Conservation (phyloP, 345 rosid genomes). For the Hibiscus syriacus region DNA sequence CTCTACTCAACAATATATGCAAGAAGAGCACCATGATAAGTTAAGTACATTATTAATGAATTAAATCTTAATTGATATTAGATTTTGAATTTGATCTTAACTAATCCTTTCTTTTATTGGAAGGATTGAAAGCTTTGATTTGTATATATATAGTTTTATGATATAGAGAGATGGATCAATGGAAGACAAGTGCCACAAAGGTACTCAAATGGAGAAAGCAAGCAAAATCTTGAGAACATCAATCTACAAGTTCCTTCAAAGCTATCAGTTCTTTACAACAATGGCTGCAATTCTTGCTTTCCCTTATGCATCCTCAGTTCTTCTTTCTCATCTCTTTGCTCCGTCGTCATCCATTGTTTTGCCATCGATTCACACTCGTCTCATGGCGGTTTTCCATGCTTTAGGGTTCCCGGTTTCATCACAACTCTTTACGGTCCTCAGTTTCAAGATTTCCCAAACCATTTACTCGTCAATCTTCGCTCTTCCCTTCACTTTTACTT, state of each 20-base stretch:
- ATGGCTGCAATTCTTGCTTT: slow-evolving; percentile 43
- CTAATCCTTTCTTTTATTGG: too few species aligned
- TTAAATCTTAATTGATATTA: too few species aligned
- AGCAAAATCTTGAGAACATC: slow-evolving; percentile 69
- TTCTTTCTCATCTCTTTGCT: slow-evolving; percentile 43
- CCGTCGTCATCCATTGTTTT: slow-evolving; percentile 29
- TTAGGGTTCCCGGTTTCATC: slow-evolving; percentile 73
- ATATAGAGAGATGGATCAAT: too few species aligned
- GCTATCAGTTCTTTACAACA: slow-evolving; percentile 54
- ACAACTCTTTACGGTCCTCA: slow-evolving; percentile 41
- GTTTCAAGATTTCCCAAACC: slow-evolving; percentile 70
- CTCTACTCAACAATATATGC: too few species aligned
- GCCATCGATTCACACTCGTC: slow-evolving; percentile 22
- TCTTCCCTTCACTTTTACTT: slow-evolving; percentile 69
- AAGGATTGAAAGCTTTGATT: too few species aligned
- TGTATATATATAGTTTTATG: too few species aligned
- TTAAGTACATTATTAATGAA: too few species aligned
- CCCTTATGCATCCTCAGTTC: slow-evolving; percentile 50
- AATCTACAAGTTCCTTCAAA: slow-evolving; percentile 47
- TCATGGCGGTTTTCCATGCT: slow-evolving; percentile 40
- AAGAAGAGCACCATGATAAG: too few species aligned
- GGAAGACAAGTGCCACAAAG: too few species aligned
- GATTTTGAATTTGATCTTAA: too few species aligned
- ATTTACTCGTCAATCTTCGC: slow-evolving; percentile 45
- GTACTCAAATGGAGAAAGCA: too few species aligned